Conservation (phyloP, 768 basidiomycete genomes). For the Xerocomellus intermedius region DNA sequence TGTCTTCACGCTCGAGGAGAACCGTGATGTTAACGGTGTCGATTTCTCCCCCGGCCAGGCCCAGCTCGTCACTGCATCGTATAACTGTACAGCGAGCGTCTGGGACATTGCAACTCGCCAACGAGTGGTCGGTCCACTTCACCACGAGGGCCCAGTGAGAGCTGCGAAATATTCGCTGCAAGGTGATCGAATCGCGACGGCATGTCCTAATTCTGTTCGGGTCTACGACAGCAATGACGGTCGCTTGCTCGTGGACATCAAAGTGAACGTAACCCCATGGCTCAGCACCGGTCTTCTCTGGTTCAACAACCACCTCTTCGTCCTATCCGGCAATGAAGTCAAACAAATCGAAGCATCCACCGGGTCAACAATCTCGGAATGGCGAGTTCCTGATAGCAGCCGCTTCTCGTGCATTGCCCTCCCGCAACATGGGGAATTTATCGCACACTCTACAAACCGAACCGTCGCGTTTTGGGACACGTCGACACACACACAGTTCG, state of each 20-base stretch:
- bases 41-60: background rate
- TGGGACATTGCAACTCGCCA: background rate
- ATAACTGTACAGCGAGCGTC: background rate
- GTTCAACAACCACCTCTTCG: slow-evolving; percentile 1
- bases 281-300: slow-evolving; percentile 6
- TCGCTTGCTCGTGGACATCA: background rate
- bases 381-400: background rate
- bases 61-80: background rate
- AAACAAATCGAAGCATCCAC: background rate
- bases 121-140: background rate
- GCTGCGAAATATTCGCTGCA: background rate
- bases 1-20: background rate
- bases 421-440: background rate
- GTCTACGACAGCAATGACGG: background rate
- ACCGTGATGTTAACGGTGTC: background rate
- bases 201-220: background rate
- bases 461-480: too few relatives aligned
- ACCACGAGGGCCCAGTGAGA: background rate
- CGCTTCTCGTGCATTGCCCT: background rate
- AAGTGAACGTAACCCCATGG: background rate
- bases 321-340: background rate
- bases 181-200: background rate
- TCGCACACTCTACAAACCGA: too few relatives aligned
- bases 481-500: too few relatives aligned
- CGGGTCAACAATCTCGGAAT: background rate